Evolutionary conservation across 805 yeast species (phyloP), one percentile per base, ranked within the genome.

Genomic region (Lachancea meyersii): DNA sequence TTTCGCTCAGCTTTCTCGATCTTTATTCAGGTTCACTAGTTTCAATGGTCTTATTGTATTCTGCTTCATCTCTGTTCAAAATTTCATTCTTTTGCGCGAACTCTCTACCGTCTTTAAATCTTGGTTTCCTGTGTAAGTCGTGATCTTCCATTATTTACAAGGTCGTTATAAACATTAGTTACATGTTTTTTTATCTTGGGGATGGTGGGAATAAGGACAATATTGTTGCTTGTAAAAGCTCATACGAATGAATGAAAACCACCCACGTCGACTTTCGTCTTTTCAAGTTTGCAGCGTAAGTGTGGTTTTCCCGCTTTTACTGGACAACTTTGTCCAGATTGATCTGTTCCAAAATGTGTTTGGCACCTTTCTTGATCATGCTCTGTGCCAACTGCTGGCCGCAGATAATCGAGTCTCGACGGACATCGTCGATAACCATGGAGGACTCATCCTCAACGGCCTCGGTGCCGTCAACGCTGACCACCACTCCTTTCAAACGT

Each of bases 401-500:
- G 33, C 85, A 74, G 23, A 61, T 62, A 48, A 75, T 81, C 16
- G 96, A 83, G 49, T 87, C 95, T 32, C 64, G 57, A 36, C 60
- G 62, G 10, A 79, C 78, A 45, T 63, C 57, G n/a, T 59, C 51
- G 33, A 63, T 60, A 4, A 38, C 30, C 40, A 49, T 30, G 7
- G 49, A 44, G 40, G 63, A 24, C 49, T 59, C 62, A 47, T 75
- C 82, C 57, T 84, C 85, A 13, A 88, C 88, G 26, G 65, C 70
- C 48, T 77, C 71, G 5, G 67, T 63, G 10, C 98, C 98, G 60
- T 89, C 95, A 8, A 89, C 89, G 48, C 83, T 77, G 24, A 88
- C 83, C 13, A 91, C 94, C 28, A 84, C 73, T 5, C 85, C 94
- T 49, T 77, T 76, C 48, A 89, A 65, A 4, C 60, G 55, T 43